Base-by-base conservation (phyloP, 148 eudicot genomes). In the Cornus controversa region DNA sequence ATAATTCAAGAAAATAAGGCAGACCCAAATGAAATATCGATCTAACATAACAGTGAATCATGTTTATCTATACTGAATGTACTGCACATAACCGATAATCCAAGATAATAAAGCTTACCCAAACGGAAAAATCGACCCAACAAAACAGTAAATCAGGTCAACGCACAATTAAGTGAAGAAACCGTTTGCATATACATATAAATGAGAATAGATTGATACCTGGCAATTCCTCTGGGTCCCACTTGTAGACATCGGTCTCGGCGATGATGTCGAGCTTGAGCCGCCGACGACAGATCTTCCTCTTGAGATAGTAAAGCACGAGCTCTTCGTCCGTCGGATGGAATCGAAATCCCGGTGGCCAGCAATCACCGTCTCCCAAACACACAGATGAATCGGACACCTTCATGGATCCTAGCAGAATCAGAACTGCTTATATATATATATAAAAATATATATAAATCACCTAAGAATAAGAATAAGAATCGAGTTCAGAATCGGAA, bases 301-400 rank as follows among this genome's bases (percentile, higher is more conserved):
- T 83, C 83, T 94, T 94, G 8, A 94, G 82, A 78, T 92, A 94
- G 77, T 91, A 94, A 0, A 92, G 79, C 28, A 94, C 86, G 6
- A 94, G 85, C 69, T 94, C 98, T 73, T 92, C 95, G 42, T 94
- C 98, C 0, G 97, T 92, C 0, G 98, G 98, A 66, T 94, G 97
- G 75, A 94, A 94, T 36, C 97, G 82, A 53, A 92, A 94, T 0
- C 98, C 98, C 1, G 98, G 98, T 6, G 95, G 97, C 87, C 91
- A 94, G 36, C 29, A 24, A 13, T 81, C 75, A 0, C 24, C 80
- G 6, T 16, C 78, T 6, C 75, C 82, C 6, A 79, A 54, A 47
- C 77, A 74, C 68, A 64, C 77, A 10, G 77, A 72, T 24, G 47
- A 58, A 40, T 67, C 75, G 70, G 23, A 14, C 24, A 47, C 36